Percentiles rank a stretch among this genome's conserved stretches.
Evolutionary conservation across 768 basidiomycete genomes (phyloP).

Genomic region (Tremella yokohamensis): DNA sequence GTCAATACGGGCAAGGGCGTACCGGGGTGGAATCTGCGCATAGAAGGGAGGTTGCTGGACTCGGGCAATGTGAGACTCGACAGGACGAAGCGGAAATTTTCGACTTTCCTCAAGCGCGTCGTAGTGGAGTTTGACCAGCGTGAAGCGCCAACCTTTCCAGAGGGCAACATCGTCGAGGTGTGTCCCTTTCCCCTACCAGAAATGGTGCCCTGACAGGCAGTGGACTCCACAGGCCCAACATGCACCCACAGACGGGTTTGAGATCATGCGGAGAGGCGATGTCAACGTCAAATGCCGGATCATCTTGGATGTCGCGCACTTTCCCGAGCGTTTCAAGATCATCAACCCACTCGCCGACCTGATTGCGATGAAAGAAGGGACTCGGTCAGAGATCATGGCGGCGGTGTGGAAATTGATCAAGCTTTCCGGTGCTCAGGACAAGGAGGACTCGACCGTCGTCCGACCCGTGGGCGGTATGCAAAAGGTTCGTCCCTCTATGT

Average conservation of each 20-base stretch:
- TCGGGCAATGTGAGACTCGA: slow-evolving; percentile 47
- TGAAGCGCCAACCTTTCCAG: slow-evolving; percentile 72
- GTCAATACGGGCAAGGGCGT: slow-evolving; percentile 84
- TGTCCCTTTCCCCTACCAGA: slow-evolving; percentile 19
- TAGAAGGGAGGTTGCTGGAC: slow-evolving; percentile 77
- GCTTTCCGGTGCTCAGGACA: slow-evolving; percentile 67
- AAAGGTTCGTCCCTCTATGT: slow-evolving; percentile 29
- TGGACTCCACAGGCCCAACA: slow-evolving; percentile 54
- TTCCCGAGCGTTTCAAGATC: slow-evolving; percentile 79
- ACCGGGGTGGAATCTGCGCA: slow-evolving; percentile 79
- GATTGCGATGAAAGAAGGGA: slow-evolving; percentile 79
- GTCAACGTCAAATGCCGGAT: slow-evolving; percentile 70
- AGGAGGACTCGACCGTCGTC: slow-evolving; percentile 48
- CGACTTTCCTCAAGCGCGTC: slow-evolving; percentile 76
- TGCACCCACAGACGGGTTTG: slow-evolving; percentile 71
- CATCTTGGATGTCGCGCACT: slow-evolving; percentile 80
- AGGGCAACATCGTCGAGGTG: slow-evolving; percentile 87
- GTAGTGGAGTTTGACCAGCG: slow-evolving; percentile 76
- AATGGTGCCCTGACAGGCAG: slow-evolving; percentile 40
- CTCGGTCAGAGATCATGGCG: slow-evolving; percentile 49
- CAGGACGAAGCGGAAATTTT: slow-evolving; percentile 65
- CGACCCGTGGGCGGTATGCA: slow-evolving; percentile 44
- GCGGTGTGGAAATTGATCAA: slow-evolving; percentile 74
- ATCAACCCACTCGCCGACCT: slow-evolving; percentile 63
- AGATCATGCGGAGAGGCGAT: slow-evolving; percentile 76